Evolutionary conservation across 495 filamentous ascomycete genomes (phyloP).

Genomic region (Neurospora intermedia): DNA sequence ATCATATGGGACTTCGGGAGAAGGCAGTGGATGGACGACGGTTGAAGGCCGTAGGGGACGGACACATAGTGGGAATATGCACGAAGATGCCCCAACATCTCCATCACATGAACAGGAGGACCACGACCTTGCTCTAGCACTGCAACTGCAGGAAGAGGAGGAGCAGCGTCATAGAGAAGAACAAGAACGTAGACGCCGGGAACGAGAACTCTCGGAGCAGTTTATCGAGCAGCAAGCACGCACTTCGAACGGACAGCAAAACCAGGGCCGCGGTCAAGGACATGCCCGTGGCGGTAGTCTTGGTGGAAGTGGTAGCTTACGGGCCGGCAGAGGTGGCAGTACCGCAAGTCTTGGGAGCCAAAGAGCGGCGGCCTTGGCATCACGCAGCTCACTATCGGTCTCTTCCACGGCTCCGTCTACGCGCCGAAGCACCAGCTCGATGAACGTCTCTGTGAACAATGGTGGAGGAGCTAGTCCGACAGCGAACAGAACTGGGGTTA

Average conservation of each 20-base stretch:
- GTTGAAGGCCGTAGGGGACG: slow-evolving; percentile 32
- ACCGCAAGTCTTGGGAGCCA: not conserved
- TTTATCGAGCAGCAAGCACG: slow-evolving; percentile 45
- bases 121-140: slow-evolving; percentile 64
- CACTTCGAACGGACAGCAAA: not conserved
- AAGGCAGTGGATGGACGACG: slow-evolving; percentile 38
- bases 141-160: slow-evolving; percentile 78
- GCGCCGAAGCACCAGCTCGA: slow-evolving; percentile 10
- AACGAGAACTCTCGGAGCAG: slow-evolving; percentile 42
- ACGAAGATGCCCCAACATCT: slow-evolving; percentile 21
- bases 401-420: not conserved
- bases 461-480: slow-evolving; percentile 9
- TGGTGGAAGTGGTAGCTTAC: slow-evolving; percentile 3
- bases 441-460: slow-evolving; percentile 12
- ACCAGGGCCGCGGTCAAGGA: not conserved
- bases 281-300: slow-evolving; percentile 6
- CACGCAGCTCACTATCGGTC: slow-evolving; percentile 1
- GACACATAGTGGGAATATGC: slow-evolving; percentile 14
- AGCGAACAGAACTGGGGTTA: slow-evolving; percentile 11
- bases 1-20: slow-evolving; percentile 5
- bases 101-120: slow-evolving; percentile 56
- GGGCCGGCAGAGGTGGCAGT: slow-evolving; percentile 8
- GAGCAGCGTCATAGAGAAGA: slow-evolving; percentile 51
- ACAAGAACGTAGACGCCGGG: slow-evolving; percentile 36
- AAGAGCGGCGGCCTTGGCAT: not conserved